Conservation (phyloP, 257 asterid species). For the Solanum piurae region DNA sequence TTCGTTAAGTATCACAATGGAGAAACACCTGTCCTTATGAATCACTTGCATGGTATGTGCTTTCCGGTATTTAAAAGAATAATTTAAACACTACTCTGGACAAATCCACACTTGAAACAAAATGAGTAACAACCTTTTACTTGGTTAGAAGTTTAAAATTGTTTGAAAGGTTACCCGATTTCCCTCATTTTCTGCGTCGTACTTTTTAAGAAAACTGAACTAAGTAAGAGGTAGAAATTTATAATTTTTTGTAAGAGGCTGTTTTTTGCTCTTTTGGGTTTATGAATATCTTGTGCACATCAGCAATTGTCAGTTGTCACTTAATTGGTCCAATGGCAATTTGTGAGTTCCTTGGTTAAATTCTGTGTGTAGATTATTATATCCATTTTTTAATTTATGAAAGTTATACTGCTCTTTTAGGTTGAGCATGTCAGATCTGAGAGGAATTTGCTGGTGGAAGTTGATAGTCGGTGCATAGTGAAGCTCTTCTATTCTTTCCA, state of each 20-base stretch:
- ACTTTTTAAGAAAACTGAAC: background rate
- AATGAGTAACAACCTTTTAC: background rate
- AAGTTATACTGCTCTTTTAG: slow-evolving; percentile 19
- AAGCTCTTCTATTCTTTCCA: slow-evolving; percentile 90
- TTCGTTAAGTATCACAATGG: background rate
- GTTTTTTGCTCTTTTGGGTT: background rate
- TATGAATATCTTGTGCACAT: background rate
- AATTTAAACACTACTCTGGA: background rate
- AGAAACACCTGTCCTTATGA: background rate
- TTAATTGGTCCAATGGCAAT: background rate
- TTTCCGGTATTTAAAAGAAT: background rate
- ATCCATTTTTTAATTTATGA: background rate
- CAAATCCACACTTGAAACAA: background rate
- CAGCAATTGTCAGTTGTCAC: background rate
- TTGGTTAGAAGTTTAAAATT: background rate
- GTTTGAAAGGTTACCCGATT: background rate
- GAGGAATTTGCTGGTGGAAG: slow-evolving; percentile 96
- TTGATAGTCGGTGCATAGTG: slow-evolving; percentile 95
- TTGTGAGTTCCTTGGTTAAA: background rate
- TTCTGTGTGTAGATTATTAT: background rate
- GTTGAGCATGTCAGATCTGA: slow-evolving; percentile 98
- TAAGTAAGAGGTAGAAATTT: background rate
- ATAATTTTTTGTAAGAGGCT: background rate
- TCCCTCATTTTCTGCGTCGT: background rate
- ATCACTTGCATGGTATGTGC: background rate